phyloP scores from a whole-genome alignment of 352 stramenopile genomes.

The Sclerospora graminicola region DNA sequence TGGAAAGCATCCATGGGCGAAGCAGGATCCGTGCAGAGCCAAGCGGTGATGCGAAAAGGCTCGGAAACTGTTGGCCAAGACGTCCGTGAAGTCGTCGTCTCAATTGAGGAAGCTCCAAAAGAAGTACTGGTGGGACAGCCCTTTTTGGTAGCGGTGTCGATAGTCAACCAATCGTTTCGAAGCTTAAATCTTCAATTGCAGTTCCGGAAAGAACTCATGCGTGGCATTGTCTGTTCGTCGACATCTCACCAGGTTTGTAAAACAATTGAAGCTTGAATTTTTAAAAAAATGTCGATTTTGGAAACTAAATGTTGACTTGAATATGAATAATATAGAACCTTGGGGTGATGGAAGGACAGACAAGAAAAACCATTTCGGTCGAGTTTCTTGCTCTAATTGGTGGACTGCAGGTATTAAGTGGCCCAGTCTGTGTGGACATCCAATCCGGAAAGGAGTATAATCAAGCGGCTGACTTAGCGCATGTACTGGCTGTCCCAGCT shows the following conservation, averaged over 20 bases:
- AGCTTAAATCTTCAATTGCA: conserved; percentile 63
- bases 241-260: conserved; percentile 57
- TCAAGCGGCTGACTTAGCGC: conserved; percentile 33
- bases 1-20: conserved; percentile 80
- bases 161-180: conserved; percentile 63
- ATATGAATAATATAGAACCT: conserved; percentile 38
- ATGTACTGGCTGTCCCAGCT: conserved; percentile 36
- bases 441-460: conserved; percentile 47
- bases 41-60: conserved; percentile 60
- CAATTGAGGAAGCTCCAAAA: conserved; percentile 33
- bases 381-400: conserved; percentile 58
- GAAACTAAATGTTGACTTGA: neutral
- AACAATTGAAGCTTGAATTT: neutral
- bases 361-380: conserved; percentile 30
- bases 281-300: neutral
- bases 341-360: conserved; percentile 37
- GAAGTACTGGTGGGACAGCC: conserved; percentile 37
- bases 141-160: conserved; percentile 37
- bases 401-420: conserved; percentile 52
- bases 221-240: conserved; percentile 59
- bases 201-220: conserved; percentile 60
- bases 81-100: conserved; percentile 31
- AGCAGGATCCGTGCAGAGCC: conserved; percentile 69
- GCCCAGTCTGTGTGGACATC: conserved; percentile 60
- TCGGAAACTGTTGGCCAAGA: conserved; percentile 3